These are phyloP conservation scores for Nelumbo lutea DNA, from an alignment of 164 flowering plant species.

Conservation along the genomic window DNA sequence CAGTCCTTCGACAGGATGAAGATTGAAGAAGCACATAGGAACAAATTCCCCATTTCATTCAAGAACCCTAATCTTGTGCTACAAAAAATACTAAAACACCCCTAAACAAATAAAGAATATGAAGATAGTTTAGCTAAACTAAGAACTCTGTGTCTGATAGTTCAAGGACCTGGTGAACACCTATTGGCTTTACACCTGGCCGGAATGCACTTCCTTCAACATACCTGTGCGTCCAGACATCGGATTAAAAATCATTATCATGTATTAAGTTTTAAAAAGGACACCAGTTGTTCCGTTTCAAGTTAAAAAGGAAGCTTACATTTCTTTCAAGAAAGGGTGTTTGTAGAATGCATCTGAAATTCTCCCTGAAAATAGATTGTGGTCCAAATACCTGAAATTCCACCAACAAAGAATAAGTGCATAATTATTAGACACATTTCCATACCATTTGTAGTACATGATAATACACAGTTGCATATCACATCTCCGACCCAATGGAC, in stretches of 20 bases:
- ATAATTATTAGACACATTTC: neutral
- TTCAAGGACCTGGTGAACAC: constrained; percentile 85
- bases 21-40: too few species aligned
- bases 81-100: too few species aligned
- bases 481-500: neutral
- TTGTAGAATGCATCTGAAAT: constrained; percentile 87
- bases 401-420: neutral
- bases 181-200: constrained; percentile 75
- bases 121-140: constrained; percentile 29
- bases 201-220: constrained; percentile 88
- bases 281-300: too few species aligned
- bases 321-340: constrained; percentile 82
- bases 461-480: too few species aligned
- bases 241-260: neutral
- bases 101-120: constrained; percentile 10
- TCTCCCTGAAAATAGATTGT: constrained; percentile 80
- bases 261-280: neutral
- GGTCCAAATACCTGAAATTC: constrained; percentile 84
- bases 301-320: constrained; percentile 44
- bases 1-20: too few species aligned
- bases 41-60: too few species aligned
- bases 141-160: constrained; percentile 76
- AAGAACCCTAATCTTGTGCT: too few species aligned
- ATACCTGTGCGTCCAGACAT: constrained; percentile 49
- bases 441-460: neutral